Base-by-base conservation (phyloP, 257 asterid species). In the Penstemon barbatus region DNA sequence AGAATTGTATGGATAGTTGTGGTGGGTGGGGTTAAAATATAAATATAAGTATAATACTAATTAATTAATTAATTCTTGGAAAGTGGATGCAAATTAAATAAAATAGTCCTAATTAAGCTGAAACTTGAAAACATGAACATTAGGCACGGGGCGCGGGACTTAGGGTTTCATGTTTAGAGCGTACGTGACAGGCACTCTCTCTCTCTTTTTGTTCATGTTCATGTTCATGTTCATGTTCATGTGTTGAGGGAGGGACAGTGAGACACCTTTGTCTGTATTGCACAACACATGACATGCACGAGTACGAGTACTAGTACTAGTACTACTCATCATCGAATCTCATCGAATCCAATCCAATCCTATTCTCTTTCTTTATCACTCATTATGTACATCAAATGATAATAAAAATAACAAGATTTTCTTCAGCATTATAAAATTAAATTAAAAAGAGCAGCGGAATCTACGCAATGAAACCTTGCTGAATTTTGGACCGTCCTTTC, bases 101-200 rank as follows among this genome's bases (percentile, higher is more conserved):
- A 15, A 15, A 15, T 15, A 15, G 18, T 15, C 18, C 18, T 15
- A 15, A 15, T 15, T n/a, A n/a, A n/a, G n/a, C 18, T 15, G 18
- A 15, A 15, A 15, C 18, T 15, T 8, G 15, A 60, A 75, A 74
- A 77, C 65, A 64, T 62, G 83, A 25, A 73, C 58, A 80, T 69
- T 70, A 77, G 90, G 92, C 96, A 86, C 92, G 97, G 92, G 95
- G 90, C 95, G 95, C 95, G 84, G 91, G 69, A 73, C 90, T 71
- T 85, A 36, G 89, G 86, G 86, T 79, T 89, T 82, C 74, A 71
- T 78, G 91, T 71, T 78, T 38, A 38, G 43, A 43, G 45, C 37
- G 41, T 25, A 59, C 65, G 12, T 43, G 57, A 63, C 45, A 54
- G 57, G 36, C 53, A 11, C 75, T 65, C 37, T 51, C 44, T 57